Percentiles rank a stretch among this genome's conserved stretches.
Evolutionary conservation across 2,329 filamentous ascomycete species (phyloP).

Genomic region (Alternaria sp.): DNA sequence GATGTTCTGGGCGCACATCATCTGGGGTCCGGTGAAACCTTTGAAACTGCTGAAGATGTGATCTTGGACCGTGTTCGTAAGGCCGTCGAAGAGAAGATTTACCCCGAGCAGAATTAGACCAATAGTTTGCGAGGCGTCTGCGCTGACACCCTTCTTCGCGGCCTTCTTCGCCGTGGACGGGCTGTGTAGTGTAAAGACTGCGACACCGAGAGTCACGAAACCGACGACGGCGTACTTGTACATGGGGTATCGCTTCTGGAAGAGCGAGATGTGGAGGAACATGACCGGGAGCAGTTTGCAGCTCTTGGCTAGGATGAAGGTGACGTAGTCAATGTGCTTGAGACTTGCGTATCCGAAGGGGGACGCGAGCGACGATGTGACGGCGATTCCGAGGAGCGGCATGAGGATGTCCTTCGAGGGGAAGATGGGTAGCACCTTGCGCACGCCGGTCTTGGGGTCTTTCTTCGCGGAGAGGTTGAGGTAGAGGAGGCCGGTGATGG

Average conservation of each 20-base stretch:
- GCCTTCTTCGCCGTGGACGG: slow-evolving; percentile 52
- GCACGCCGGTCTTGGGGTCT: slow-evolving; percentile 40
- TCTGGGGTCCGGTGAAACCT: slow-evolving; percentile 89
- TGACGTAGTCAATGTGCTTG: slow-evolving; percentile 95
- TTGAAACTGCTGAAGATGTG: slow-evolving; percentile 82
- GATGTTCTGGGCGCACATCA: slow-evolving; percentile 98
- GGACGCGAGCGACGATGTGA: slow-evolving; percentile 88
- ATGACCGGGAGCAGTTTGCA: slow-evolving; percentile 99
- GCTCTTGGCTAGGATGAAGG: slow-evolving; percentile 94
- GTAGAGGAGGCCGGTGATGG: slow-evolving; percentile 81
- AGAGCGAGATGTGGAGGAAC: slow-evolving; percentile 92
- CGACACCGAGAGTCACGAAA: slow-evolving; percentile 89
- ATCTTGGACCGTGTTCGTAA: slow-evolving; percentile 97
- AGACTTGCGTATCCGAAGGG: slow-evolving; percentile 94
- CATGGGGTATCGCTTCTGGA: slow-evolving; percentile 84
- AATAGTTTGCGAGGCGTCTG: slow-evolving; percentile 68
- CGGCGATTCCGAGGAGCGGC: slow-evolving; percentile 81
- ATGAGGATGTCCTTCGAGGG: slow-evolving; percentile 75
- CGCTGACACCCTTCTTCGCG: slow-evolving; percentile 61
- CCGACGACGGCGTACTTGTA: slow-evolving; percentile 97
- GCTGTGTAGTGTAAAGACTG: slow-evolving; percentile 90
- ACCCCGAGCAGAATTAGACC: slow-evolving; percentile 83
- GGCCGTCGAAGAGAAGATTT: slow-evolving; percentile 92
- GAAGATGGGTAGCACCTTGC: slow-evolving; percentile 67
- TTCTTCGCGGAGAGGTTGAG: slow-evolving; percentile 69